Evolutionary conservation across 2,329 filamentous ascomycete species (phyloP).

Genomic region (Exophiala sp.): DNA sequence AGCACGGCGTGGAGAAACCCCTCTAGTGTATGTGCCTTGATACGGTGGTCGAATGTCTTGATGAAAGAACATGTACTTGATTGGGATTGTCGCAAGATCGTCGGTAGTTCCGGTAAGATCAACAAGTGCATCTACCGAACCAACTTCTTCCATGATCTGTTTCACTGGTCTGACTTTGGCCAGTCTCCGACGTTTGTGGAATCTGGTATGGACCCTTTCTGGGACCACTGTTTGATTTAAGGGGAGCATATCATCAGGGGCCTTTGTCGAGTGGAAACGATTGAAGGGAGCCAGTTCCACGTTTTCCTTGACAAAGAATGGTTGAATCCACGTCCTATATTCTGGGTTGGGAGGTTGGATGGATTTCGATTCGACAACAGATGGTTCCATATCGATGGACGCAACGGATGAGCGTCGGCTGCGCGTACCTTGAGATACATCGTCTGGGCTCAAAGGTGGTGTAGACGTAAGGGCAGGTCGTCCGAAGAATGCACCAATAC

Average conservation of each 20-base stretch:
- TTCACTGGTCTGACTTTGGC: constrained; percentile 47
- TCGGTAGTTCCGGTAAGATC: constrained; percentile 30
- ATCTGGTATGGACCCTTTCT: constrained; percentile 9
- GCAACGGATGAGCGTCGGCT: constrained; percentile 28
- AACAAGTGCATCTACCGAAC: constrained; percentile 38
- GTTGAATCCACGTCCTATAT: constrained; percentile 70
- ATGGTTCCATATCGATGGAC: constrained; percentile 21
- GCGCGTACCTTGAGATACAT: constrained; percentile 21
- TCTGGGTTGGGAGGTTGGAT: constrained; percentile 38
- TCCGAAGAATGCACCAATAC: constrained; percentile 49
- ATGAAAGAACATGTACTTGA: constrained; percentile 59
- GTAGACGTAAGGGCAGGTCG: constrained; percentile 36
- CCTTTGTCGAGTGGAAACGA: constrained; percentile 17
- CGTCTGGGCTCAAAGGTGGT: constrained; percentile 23
- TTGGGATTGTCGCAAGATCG: constrained; percentile 37
- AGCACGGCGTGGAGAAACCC: constrained; percentile 39
- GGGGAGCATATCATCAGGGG: not conserved
- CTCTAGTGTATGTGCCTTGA: constrained; percentile 58
- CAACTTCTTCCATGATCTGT: constrained; percentile 58
- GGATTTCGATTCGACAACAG: constrained; percentile 30
- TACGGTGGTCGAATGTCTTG: constrained; percentile 63
- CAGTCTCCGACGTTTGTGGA: constrained; percentile 10
- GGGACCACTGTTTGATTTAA: constrained; percentile 11
- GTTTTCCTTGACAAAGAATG: constrained; percentile 74
- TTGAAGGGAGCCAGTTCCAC: constrained; percentile 63